These are phyloP conservation scores for Metroxylon sagu DNA, from an alignment of 176 grass and related monocot genomes.

Conservation along the genomic window DNA sequence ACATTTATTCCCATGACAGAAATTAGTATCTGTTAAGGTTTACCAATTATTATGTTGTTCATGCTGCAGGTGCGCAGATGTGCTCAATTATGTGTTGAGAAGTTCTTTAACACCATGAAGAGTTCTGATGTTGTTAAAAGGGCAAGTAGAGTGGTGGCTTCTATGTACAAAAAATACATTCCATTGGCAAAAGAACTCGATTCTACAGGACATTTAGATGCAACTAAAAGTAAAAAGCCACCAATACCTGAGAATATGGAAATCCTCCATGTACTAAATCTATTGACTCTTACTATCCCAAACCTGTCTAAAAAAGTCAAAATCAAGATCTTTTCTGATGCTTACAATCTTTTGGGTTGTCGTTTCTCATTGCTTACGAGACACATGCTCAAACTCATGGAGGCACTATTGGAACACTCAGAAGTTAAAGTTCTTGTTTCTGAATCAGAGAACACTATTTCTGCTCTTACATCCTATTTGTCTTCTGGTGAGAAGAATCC, in stretches of 20 bases:
- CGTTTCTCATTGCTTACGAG: conserved; percentile 48
- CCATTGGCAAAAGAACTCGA: conserved; percentile 18
- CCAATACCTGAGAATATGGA: conserved; percentile 32
- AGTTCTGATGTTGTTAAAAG: conserved; percentile 41
- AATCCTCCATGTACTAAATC: conserved; percentile 43
- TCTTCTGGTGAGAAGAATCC: conserved; percentile 59
- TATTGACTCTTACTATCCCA: conserved; percentile 43
- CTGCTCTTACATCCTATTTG: conserved; percentile 46
- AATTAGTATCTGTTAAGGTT: not conserved
- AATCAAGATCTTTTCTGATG: conserved; percentile 48
- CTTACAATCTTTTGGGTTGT: conserved; percentile 41
- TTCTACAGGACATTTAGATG: conserved; percentile 26
- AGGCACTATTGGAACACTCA: conserved; percentile 43
- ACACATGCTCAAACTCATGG: conserved; percentile 53
- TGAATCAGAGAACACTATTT: conserved; percentile 45
- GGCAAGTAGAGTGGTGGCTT: conserved; percentile 38
- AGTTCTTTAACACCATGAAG: conserved; percentile 50
- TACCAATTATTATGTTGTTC: not conserved
- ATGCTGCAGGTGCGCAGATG: conserved; percentile 61
- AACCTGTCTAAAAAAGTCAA: conserved; percentile 58
- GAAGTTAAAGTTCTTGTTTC: conserved; percentile 40
- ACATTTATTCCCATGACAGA: too few species aligned
- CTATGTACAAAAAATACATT: conserved; percentile 70
- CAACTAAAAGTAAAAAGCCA: conserved; percentile 19
- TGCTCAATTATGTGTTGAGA: conserved; percentile 59